A percentile compares a stretch with the other conserved stretches of the same genome.
These are phyloP conservation scores for Boechera divaricarpa DNA, from an alignment of 345 rosid genomes.

Conservation along the genomic window DNA sequence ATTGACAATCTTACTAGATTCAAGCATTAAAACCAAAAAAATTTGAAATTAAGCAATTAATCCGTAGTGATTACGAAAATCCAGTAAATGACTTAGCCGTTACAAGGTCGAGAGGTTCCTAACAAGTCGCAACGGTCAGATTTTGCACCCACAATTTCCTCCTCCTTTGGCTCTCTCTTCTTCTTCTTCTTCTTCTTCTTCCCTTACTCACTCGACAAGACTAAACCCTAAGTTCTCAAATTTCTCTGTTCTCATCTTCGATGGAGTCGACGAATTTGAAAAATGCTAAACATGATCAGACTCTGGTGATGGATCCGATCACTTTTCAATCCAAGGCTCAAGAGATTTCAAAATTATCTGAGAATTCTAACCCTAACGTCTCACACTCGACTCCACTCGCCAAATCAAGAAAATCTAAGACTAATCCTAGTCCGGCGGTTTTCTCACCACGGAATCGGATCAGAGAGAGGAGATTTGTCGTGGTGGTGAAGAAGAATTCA, in stretches of 20 bases:
- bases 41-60: conserved; percentile 17
- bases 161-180: conserved; percentile 17
- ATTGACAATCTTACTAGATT: not conserved
- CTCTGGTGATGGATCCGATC: conserved; percentile 55
- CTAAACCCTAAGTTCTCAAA: not conserved
- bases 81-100: conserved; percentile 35
- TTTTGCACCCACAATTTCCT: conserved; percentile 15
- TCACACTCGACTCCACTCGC: conserved; percentile 46
- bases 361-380: conserved; percentile 83
- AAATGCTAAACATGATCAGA: conserved; percentile 44
- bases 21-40: not conserved
- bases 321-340: conserved; percentile 49
- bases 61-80: conserved; percentile 29
- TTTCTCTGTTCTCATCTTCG: not conserved
- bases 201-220: not conserved
- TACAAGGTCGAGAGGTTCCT: conserved; percentile 23
- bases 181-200: too few species aligned
- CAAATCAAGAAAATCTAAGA: conserved; percentile 52
- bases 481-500: conserved; percentile 72
- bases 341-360: conserved; percentile 44
- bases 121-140: conserved; percentile 36
- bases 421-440: conserved; percentile 25
- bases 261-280: conserved; percentile 57
- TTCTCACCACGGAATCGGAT: conserved; percentile 67
- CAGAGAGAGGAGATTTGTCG: conserved; percentile 66